phyloP scores from a whole-genome alignment of 2,329 filamentous ascomycete genomes.

The Colletotrichum aenigma region DNA sequence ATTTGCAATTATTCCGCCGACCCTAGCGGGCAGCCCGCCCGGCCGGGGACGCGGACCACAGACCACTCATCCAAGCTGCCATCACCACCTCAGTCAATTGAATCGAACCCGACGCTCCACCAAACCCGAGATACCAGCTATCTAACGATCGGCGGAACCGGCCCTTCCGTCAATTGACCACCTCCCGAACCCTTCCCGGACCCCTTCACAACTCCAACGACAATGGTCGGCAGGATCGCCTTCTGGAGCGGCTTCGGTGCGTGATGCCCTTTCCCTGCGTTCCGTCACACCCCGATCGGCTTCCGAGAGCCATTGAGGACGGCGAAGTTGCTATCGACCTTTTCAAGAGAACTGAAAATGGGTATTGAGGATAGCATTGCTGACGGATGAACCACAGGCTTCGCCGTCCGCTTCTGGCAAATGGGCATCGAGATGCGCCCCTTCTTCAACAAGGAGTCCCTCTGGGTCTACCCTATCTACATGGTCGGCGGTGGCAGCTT shows the following conservation, averaged over 20 bases:
- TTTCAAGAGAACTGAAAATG: conserved; percentile 3
- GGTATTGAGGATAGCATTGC: conserved; percentile 21
- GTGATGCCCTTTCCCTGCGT: conserved; percentile 32
- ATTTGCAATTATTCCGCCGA: conserved; percentile 20
- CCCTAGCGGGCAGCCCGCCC: background rate
- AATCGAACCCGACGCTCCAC: conserved; percentile 1
- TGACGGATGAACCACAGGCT: conserved; percentile 61
- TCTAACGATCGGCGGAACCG: conserved; percentile 3
- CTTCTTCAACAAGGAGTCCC: conserved; percentile 81
- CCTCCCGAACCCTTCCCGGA: background rate
- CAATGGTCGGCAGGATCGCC: conserved; percentile 69
- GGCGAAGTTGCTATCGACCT: background rate
- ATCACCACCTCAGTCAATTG: background rate
- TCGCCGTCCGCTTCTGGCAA: conserved; percentile 93
- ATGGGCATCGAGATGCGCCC: conserved; percentile 98
- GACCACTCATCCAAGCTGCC: conserved; percentile 8
- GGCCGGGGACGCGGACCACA: background rate
- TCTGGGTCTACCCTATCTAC: conserved; percentile 94
- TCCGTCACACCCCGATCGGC: background rate
- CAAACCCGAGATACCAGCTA: background rate
- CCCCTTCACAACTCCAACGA: conserved; percentile 26
- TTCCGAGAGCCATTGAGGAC: background rate
- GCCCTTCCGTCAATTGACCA: background rate
- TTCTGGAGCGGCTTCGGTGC: conserved; percentile 94
- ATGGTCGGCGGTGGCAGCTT: conserved; percentile 86